These are phyloP conservation scores for Jaapia argillacea DNA, from an alignment of 768 basidiomycete genomes.

Conservation along the genomic window DNA sequence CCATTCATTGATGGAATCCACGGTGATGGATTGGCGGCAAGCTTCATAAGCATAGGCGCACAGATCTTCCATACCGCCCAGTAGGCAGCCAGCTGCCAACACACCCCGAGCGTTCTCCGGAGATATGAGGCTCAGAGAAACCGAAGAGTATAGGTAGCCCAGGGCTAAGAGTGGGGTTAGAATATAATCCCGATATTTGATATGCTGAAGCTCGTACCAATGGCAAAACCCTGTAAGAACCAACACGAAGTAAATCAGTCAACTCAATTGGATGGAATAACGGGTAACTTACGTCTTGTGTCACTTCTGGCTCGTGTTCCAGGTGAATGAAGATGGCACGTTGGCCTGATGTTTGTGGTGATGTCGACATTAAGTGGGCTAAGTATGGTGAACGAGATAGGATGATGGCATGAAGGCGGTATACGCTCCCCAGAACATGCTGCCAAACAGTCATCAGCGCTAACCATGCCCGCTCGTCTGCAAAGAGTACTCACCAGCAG, in stretches of 20 bases:
- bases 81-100: conserved; percentile 74
- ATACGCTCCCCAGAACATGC: conserved; percentile 69
- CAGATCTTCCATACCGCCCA: conserved; percentile 83
- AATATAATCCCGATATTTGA: conserved; percentile 6
- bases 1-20: conserved; percentile 70
- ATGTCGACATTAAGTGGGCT: conserved; percentile 80
- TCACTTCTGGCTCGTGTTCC: conserved; percentile 73
- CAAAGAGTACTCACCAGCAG: conserved; percentile 48
- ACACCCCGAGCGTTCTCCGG: conserved; percentile 78
- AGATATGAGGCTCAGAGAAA: conserved; percentile 57
- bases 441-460: conserved; percentile 23
- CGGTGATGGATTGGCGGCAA: conserved; percentile 65
- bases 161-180: conserved; percentile 40
- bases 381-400: conserved; percentile 83
- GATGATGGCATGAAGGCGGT: conserved; percentile 77
- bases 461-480: too few species aligned
- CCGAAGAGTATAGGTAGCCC: conserved; percentile 71
- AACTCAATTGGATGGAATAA: conserved; percentile 8
- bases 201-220: conserved; percentile 35
- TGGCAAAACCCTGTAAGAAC: conserved; percentile 67
- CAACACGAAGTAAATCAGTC: conserved; percentile 6
- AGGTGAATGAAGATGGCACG: conserved; percentile 66
- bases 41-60: conserved; percentile 70
- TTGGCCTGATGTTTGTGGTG: conserved; percentile 54
- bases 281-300: conserved; percentile 57